These are phyloP conservation scores for Xylaria grammica DNA, from an alignment of 495 filamentous ascomycete genomes.

Conservation along the genomic window DNA sequence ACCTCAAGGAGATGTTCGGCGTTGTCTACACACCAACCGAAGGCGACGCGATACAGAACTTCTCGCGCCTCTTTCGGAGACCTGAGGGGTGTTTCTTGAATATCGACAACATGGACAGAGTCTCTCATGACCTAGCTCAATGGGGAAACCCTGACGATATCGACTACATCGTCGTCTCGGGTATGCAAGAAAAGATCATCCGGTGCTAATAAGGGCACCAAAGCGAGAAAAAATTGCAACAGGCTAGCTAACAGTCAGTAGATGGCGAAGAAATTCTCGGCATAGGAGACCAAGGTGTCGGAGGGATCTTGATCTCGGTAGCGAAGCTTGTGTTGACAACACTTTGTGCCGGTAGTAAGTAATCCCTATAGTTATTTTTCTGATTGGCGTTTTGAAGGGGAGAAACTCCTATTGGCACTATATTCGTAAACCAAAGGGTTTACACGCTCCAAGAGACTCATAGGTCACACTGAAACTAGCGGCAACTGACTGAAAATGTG, in stretches of 20 bases:
- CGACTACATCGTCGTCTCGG: constrained; percentile 89
- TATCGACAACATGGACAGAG: constrained; percentile 60
- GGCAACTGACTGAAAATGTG: not conserved
- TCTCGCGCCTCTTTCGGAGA: constrained; percentile 75
- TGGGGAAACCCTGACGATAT: constrained; percentile 76
- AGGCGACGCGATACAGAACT: constrained; percentile 88
- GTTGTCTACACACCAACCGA: constrained; percentile 92
- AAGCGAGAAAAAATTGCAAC: not conserved
- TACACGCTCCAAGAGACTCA: no score
- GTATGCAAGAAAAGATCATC: constrained; percentile 38
- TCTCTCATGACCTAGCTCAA: constrained; percentile 66
- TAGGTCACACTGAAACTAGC: no score
- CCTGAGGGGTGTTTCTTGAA: constrained; percentile 73
- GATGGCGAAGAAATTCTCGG: constrained; percentile 74
- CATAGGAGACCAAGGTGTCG: constrained; percentile 91
- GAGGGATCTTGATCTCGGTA: constrained; percentile 81
- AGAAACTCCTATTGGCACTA: no score
- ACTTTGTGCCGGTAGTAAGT: constrained; percentile 68
- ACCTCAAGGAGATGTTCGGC: constrained; percentile 79
- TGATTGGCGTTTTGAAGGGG: no score
- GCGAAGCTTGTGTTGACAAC: constrained; percentile 86
- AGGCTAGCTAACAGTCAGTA: constrained; percentile 21
- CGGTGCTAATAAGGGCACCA: not conserved
- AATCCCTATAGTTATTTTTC: not conserved
- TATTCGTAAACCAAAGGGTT: no score